phyloP scores from a whole-genome alignment of 2,329 filamentous ascomycete genomes.

The Microascus cirrosus region DNA sequence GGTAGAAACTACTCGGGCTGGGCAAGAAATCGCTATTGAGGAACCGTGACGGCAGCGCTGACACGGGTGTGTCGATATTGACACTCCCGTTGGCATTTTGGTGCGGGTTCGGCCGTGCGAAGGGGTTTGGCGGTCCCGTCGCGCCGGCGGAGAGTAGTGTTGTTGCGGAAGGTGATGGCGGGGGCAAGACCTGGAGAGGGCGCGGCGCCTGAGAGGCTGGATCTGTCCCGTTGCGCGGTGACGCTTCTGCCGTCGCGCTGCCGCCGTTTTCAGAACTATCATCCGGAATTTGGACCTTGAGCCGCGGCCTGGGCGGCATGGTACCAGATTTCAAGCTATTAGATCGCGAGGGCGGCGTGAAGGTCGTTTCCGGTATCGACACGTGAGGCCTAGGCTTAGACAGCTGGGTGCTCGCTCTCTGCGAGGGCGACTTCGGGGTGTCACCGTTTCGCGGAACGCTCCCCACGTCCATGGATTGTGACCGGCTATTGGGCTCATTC shows the following conservation, averaged over 20 bases:
- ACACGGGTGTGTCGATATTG: constrained; percentile 63
- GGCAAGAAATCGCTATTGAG: constrained; percentile 80
- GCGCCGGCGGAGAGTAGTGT: constrained; percentile 83
- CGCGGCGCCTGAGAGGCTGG: constrained; percentile 43
- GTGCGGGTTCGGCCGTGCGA: constrained; percentile 75
- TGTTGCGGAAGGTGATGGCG: constrained; percentile 81
- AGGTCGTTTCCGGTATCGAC: constrained; percentile 50
- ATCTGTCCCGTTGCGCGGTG: constrained; percentile 48
- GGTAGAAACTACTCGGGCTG: constrained; percentile 82
- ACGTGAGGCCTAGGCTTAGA: constrained; percentile 38
- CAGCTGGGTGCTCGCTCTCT: constrained; percentile 36
- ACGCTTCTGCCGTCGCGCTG: constrained; percentile 51
- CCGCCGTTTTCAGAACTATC: constrained; percentile 70
- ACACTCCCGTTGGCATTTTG: constrained; percentile 23
- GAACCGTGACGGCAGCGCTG: constrained; percentile 83
- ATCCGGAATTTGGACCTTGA: constrained; percentile 92
- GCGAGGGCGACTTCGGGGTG: constrained; percentile 38
- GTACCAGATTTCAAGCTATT: constrained; percentile 63
- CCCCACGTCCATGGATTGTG: constrained; percentile 55
- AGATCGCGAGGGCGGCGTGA: constrained; percentile 65
- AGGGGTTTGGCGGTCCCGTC: constrained; percentile 87
- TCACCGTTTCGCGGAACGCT: constrained; percentile 33
- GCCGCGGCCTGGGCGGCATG: constrained; percentile 63
- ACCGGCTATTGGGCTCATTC: constrained; percentile 22
- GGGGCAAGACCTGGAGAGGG: constrained; percentile 63